Evolutionary conservation across 2,329 filamentous ascomycete genomes (phyloP).

Genomic region (Pseudodiploospora longispora): DNA sequence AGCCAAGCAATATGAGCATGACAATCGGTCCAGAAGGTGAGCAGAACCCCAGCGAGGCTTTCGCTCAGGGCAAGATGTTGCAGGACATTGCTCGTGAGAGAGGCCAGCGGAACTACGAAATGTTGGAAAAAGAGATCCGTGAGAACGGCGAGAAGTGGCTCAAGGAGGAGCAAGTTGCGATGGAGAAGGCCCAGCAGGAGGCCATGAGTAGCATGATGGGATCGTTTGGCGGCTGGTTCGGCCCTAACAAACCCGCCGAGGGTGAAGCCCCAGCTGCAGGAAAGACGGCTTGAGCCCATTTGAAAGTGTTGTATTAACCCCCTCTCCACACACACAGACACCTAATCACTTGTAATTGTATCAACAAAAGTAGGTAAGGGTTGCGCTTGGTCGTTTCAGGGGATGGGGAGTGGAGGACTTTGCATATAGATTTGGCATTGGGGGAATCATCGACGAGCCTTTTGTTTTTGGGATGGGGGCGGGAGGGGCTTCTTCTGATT

Average conservation of each 20-base stretch:
- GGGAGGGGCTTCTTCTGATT: too few relatives aligned
- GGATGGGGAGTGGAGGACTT: too few relatives aligned
- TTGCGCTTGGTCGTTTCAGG: too few relatives aligned
- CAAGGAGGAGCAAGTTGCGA: conserved; percentile 80
- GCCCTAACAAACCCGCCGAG: conserved; percentile 8
- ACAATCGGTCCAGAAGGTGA: conserved; percentile 58
- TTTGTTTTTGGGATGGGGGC: too few relatives aligned
- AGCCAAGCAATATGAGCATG: conserved; percentile 56
- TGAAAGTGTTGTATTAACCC: neutral
- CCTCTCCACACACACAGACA: conserved; percentile 5
- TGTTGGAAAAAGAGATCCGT: conserved; percentile 81
- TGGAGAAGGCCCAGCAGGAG: conserved; percentile 85
- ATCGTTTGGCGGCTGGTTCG: conserved; percentile 43
- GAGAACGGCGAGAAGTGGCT: conserved; percentile 94
- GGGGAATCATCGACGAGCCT: too few relatives aligned
- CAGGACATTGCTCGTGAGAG: conserved; percentile 90
- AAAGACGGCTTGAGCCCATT: conserved; percentile 11
- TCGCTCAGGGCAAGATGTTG: conserved; percentile 92
- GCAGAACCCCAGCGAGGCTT: conserved; percentile 62
- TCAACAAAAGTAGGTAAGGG: neutral
- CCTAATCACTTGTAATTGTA: too few relatives aligned
- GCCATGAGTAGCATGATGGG: conserved; percentile 88
- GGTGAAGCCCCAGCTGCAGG: conserved; percentile 2
- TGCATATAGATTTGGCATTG: too few relatives aligned
- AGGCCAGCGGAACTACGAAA: conserved; percentile 82